Evolutionary conservation across 257 asterid species (phyloP).

Genomic region (Solanum stenotomum): DNA sequence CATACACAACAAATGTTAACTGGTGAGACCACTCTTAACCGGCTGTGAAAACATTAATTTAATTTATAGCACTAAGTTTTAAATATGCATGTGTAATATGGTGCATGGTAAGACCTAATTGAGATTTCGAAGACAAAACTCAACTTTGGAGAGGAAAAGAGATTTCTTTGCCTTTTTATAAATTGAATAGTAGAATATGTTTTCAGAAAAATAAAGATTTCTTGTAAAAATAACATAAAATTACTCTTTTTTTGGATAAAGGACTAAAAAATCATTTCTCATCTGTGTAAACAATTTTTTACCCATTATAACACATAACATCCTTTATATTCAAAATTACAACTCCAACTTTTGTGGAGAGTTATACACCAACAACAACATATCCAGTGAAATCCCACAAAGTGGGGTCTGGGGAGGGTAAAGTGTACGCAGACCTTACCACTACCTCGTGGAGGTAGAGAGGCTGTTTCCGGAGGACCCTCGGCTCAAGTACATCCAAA

Average conservation of each 20-base stretch:
- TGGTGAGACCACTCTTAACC: background rate
- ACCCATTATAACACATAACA: background rate
- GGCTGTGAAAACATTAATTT: background rate
- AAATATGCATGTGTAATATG: background rate
- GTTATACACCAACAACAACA: no score
- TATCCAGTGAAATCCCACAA: no score
- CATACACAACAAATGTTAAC: background rate
- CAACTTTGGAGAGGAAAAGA: background rate
- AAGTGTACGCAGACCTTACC: no score
- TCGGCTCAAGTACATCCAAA: no score
- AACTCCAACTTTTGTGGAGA: background rate
- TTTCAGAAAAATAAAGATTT: no score
- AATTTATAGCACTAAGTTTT: background rate
- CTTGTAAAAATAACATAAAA: no score
- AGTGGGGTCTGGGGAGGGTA: no score
- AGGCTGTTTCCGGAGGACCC: no score
- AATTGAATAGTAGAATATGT: background rate
- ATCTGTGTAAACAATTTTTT: background rate
- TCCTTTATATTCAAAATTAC: background rate
- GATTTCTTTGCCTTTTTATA: no score
- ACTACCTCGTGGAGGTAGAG: no score
- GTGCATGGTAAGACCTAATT: background rate
- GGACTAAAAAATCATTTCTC: background rate
- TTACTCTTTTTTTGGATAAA: background rate
- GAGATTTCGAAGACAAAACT: background rate